phyloP scores from a whole-genome alignment of 768 basidiomycete genomes.

The Serendipita indica region DNA sequence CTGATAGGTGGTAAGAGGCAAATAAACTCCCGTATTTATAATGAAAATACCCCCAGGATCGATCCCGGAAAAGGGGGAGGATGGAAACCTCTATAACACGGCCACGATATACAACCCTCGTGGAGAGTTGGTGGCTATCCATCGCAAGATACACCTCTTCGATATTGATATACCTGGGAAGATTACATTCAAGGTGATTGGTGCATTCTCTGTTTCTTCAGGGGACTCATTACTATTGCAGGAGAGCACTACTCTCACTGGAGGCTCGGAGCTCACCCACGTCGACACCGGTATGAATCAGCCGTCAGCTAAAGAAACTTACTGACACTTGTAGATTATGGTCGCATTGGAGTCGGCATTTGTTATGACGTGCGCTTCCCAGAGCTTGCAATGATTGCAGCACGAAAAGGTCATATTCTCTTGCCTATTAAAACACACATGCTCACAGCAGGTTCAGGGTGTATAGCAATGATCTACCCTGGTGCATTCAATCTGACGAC shows the following conservation, averaged over 20 bases:
- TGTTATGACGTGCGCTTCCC: conserved; percentile 96
- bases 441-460: conserved; percentile 35
- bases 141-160: conserved; percentile 93
- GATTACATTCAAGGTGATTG: conserved; percentile 66
- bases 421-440: background rate
- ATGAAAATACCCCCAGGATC: conserved; percentile 41
- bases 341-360: conserved; percentile 89
- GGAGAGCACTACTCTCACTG: conserved; percentile 81
- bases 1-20: conserved; percentile 65
- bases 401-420: conserved; percentile 52
- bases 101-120: conserved; percentile 78
- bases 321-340: conserved; percentile 60
- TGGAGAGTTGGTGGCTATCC: conserved; percentile 71
- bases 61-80: conserved; percentile 70
- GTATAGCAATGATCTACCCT: conserved; percentile 80
- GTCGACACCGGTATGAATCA: conserved; percentile 69
- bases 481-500: conserved; percentile 88
- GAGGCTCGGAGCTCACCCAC: conserved; percentile 54
- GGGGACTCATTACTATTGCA: conserved; percentile 20
- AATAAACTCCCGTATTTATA: background rate
- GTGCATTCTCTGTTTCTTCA: background rate
- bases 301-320: too few relatives aligned
- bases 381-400: conserved; percentile 81
- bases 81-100: conserved; percentile 77
- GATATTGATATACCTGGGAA: conserved; percentile 94